Evolutionary conservation across 768 basidiomycete species (phyloP).

Genomic region (Auricularia auricula-judae): DNA sequence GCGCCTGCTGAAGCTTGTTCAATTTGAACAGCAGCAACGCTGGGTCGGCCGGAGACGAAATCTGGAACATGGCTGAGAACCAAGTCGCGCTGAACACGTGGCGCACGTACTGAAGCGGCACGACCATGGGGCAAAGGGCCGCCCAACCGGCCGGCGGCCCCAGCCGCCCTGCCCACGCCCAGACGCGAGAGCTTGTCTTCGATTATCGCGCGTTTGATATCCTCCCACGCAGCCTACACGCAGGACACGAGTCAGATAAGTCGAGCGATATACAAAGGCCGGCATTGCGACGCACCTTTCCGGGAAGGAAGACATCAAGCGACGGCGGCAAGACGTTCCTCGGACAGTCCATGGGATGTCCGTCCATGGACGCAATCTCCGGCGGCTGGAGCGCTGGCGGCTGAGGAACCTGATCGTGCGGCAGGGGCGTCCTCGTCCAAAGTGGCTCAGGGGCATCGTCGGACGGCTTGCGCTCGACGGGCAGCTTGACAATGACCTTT

Average conservation of each 20-base stretch:
- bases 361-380: slow-evolving; percentile 35
- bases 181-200: slow-evolving; percentile 74
- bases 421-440: slow-evolving; percentile 55
- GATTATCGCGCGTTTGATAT: slow-evolving; percentile 55
- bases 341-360: slow-evolving; percentile 49
- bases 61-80: slow-evolving; percentile 30
- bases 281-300: slow-evolving; percentile 41
- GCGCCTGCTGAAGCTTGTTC: slow-evolving; percentile 72
- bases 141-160: slow-evolving; percentile 39
- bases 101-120: slow-evolving; percentile 56
- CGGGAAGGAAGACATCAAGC: slow-evolving; percentile 75
- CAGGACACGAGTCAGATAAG: slow-evolving; percentile 8
- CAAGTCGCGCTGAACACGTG: slow-evolving; percentile 4
- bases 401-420: slow-evolving; percentile 23
- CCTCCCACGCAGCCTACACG: slow-evolving; percentile 60
- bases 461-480: slow-evolving; percentile 42
- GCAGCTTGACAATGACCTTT: slow-evolving; percentile 61
- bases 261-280: background rate
- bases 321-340: slow-evolving; percentile 45
- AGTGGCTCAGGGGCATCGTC: slow-evolving; percentile 24
- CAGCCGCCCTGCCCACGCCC: slow-evolving; percentile 58
- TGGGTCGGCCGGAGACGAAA: slow-evolving; percentile 86
- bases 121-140: slow-evolving; percentile 68
- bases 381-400: slow-evolving; percentile 16
- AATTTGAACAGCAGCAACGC: slow-evolving; percentile 71